Evolutionary conservation across 2,329 filamentous ascomycete genomes (phyloP).

Genomic region (Talaromyces sp.): DNA sequence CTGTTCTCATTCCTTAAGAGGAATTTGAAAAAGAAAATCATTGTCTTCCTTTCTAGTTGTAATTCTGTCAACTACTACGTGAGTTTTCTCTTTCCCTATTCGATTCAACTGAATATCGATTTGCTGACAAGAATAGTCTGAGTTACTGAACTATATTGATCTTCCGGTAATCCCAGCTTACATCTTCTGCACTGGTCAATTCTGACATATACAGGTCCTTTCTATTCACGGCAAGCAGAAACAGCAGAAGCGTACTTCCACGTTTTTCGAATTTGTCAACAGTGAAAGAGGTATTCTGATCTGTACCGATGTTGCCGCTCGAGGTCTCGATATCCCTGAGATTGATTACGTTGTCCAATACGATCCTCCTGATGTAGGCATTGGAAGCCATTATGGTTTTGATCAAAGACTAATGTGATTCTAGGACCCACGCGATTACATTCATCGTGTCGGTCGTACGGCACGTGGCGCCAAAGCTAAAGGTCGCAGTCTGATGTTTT

Average conservation of each 20-base stretch:
- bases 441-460: slow-evolving; percentile 92
- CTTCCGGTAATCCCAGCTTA: slow-evolving; percentile 77
- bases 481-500: slow-evolving; percentile 85
- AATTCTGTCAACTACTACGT: slow-evolving; percentile 91
- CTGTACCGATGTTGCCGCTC: slow-evolving; percentile 92
- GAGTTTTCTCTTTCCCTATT: slow-evolving; percentile 26
- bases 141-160: slow-evolving; percentile 96
- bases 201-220: slow-evolving; percentile 65
- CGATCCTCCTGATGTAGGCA: slow-evolving; percentile 71
- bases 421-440: slow-evolving; percentile 69
- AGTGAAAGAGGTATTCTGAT: slow-evolving; percentile 81
- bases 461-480: slow-evolving; percentile 78
- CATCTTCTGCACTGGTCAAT: slow-evolving; percentile 57
- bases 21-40: slow-evolving; percentile 92
- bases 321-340: slow-evolving; percentile 90
- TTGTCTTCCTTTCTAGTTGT: slow-evolving; percentile 91
- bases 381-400: not conserved
- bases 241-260: slow-evolving; percentile 97
- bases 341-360: slow-evolving; percentile 98
- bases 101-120: not conserved
- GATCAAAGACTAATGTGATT: not conserved
- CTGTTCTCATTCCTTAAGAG: slow-evolving; percentile 92
- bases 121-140: slow-evolving; percentile 50
- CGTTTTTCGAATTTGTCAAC: slow-evolving; percentile 94
- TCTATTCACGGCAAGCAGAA: slow-evolving; percentile 86